These are phyloP conservation scores for Komagataella ulmi DNA, from an alignment of 805 yeast species.

Conservation along the genomic window DNA sequence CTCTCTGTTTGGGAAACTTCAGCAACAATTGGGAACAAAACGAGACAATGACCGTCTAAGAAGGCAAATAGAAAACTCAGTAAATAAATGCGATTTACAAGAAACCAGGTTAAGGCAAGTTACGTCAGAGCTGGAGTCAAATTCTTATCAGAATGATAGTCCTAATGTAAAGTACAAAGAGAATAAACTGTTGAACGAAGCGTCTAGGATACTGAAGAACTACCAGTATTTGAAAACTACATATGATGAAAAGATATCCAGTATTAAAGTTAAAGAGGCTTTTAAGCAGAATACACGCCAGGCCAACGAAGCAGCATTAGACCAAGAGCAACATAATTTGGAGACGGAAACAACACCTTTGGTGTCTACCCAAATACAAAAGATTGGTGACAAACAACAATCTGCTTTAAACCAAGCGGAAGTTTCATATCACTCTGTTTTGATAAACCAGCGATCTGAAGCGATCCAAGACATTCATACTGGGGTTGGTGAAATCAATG, in stretches of 20 bases:
- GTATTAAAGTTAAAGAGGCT: slow-evolving; percentile 20
- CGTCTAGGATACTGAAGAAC: slow-evolving; percentile 32
- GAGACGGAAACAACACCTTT: slow-evolving; percentile 9
- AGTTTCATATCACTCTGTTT: slow-evolving; percentile 45
- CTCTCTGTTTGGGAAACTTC: slow-evolving; percentile 33
- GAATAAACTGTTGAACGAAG: slow-evolving; percentile 44
- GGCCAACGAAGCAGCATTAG: neutral
- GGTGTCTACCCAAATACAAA: slow-evolving; percentile 15
- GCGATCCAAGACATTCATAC: slow-evolving; percentile 62
- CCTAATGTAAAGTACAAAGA: slow-evolving; percentile 14
- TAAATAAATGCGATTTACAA: slow-evolving; percentile 7
- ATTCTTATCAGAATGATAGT: neutral
- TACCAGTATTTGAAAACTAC: slow-evolving; percentile 27
- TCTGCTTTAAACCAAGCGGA: slow-evolving; percentile 28
- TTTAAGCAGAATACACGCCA: slow-evolving; percentile 6
- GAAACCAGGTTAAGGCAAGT: slow-evolving; percentile 7
- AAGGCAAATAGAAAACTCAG: slow-evolving; percentile 14
- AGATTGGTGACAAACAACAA: slow-evolving; percentile 19
- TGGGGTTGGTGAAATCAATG: slow-evolving; percentile 75
- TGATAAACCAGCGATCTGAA: slow-evolving; percentile 60
- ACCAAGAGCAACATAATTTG: slow-evolving; percentile 5
- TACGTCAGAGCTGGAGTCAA: slow-evolving; percentile 5
- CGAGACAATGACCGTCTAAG: slow-evolving; percentile 29
- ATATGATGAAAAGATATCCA: slow-evolving; percentile 35
- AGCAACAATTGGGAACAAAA: slow-evolving; percentile 37